A percentile compares a stretch with the other conserved stretches of the same genome.
These are phyloP conservation scores for Chromera velia DNA, from an alignment of 73 alveolate species.

Conservation along the genomic window DNA sequence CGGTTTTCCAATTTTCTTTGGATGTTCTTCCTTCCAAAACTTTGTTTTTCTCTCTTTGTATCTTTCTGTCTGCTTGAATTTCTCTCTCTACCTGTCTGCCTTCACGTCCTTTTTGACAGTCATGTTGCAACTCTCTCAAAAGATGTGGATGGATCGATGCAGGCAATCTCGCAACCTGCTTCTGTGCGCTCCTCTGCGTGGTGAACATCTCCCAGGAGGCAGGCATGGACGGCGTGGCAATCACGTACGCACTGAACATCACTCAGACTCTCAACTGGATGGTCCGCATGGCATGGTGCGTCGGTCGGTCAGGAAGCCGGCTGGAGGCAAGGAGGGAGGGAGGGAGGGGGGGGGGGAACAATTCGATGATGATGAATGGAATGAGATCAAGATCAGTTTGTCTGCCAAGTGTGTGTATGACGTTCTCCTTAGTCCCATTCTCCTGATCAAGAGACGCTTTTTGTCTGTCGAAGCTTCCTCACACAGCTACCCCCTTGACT, in stretches of 20 bases:
- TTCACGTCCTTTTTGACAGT: conserved; percentile 5
- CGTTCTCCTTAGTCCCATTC: too few species aligned
- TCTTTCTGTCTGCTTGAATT: not conserved
- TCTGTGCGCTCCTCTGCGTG: not conserved
- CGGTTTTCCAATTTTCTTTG: too few species aligned
- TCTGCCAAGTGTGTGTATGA: too few species aligned
- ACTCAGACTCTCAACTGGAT: conserved; percentile 38
- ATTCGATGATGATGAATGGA: too few species aligned
- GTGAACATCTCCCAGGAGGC: not conserved
- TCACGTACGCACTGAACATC: conserved; percentile 30
- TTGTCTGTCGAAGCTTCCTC: too few species aligned
- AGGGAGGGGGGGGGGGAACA: too few species aligned
- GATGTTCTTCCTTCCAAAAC: too few species aligned
- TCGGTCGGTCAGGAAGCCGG: too few species aligned
- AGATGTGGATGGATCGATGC: not conserved
- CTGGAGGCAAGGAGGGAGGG: too few species aligned
- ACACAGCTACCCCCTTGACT: too few species aligned
- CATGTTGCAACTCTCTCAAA: not conserved
- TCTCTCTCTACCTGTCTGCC: not conserved
- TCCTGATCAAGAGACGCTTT: too few species aligned
- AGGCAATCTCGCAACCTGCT: not conserved
- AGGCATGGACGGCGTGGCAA: conserved; percentile 33
- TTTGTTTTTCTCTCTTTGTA: not conserved
- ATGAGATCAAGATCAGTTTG: too few species aligned
- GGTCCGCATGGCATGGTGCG: conserved; percentile 37